Base-by-base conservation (phyloP, 2,329 filamentous ascomycete genomes). In the Fusarium buxicola region DNA sequence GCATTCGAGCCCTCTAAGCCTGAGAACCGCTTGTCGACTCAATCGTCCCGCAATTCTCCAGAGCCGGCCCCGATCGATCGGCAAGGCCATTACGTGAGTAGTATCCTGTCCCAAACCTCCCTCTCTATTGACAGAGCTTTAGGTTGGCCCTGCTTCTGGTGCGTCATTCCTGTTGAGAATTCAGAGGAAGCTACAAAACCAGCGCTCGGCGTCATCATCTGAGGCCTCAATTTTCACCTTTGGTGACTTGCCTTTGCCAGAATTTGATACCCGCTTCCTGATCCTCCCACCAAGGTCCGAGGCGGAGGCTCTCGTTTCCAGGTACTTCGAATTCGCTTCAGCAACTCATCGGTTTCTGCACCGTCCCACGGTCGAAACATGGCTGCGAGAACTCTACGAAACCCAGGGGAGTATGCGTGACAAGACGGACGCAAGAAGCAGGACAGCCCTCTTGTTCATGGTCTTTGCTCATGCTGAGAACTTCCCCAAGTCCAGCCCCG, bases 341-440 rank as follows among this genome's bases (percentile, higher is more conserved):
- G 82, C 84, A 4, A 86, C 84, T 0, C 83, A 86, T 59, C 77
- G 83, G 1, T 84, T 85, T 57, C 68, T 86, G 28, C 82, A 85
- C 64, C 75, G 82, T 3, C 79, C 80, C 0, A 82, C 78, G 3
- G 77, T 84, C 3, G 77, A 82, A 54, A 55, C 65, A 8, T 84
- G 82, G 80, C 68, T 80, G 7, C 72, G 77, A 28, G 71, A 80
- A 16, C 75, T 81, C 35, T 74, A 77, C 41, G 71, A 72, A 7
- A 76, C 63, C 1, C 48, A 68, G 16, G 71, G 70, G 6, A 55
- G 51, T 2, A 71, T 72, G 70, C 52, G 53, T 4, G 63, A 63
- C 9, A 63, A 62, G 31, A 44, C 36, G 2, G 38, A 21, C 1
- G 68, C 65, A 3, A 57, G 60, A 8, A 69, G 59, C 40, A 58